These are phyloP conservation scores for Entomortierella chlamydospora DNA, from an alignment of 192 early-diverging fungal species.

Conservation along the genomic window DNA sequence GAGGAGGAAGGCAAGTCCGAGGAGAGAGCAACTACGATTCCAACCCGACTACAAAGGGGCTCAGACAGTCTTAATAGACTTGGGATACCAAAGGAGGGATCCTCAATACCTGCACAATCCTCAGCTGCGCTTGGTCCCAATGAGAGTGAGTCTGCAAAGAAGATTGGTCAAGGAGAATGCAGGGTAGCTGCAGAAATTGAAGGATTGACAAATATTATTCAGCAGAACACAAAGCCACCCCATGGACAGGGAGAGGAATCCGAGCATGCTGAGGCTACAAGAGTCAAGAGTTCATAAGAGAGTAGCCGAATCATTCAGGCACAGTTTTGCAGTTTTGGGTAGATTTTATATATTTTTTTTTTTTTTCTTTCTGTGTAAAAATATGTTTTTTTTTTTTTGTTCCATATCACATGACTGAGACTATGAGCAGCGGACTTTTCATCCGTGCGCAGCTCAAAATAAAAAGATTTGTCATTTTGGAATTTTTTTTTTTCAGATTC, in stretches of 20 bases:
- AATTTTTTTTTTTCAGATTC: too few relatives aligned
- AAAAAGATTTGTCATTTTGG: too few relatives aligned
- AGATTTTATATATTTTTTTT: not conserved
- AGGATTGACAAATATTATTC: not conserved
- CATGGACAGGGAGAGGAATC: not conserved
- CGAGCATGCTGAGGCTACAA: not conserved
- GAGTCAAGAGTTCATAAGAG: not conserved
- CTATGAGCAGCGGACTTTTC: too few relatives aligned
- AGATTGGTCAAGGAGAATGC: not conserved
- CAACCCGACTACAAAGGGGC: too few relatives aligned
- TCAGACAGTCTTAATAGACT: not conserved
- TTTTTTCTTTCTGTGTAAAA: not conserved
- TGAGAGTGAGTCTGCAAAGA: not conserved
- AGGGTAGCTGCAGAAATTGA: not conserved
- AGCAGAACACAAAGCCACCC: conserved; percentile 7
- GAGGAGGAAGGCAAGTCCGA: too few relatives aligned
- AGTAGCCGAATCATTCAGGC: not conserved
- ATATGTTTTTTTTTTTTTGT: too few relatives aligned
- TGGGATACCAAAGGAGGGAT: not conserved
- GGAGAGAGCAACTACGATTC: too few relatives aligned
- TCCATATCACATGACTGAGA: too few relatives aligned
- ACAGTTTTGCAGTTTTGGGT: not conserved
- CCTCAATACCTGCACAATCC: not conserved
- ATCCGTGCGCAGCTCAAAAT: too few relatives aligned
- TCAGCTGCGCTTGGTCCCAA: not conserved